These are phyloP conservation scores for Botryotinia calthae DNA, from an alignment of 2,329 filamentous ascomycete genomes.

Conservation along the genomic window DNA sequence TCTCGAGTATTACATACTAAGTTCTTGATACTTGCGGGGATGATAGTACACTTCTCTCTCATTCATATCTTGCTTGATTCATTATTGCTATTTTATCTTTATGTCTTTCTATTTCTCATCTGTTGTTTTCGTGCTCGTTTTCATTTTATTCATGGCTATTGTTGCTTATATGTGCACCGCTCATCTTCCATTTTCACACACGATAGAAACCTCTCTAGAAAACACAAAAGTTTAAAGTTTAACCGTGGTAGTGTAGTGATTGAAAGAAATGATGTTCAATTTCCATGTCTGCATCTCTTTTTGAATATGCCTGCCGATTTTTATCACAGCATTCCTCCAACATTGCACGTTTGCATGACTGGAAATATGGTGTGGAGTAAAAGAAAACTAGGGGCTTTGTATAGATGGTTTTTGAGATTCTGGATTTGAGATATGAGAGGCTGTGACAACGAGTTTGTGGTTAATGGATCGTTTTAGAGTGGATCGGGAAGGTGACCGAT, in stretches of 20 bases:
- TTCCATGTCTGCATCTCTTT: neutral
- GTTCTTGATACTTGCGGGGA: rapidly evolving
- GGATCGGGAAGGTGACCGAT: neutral
- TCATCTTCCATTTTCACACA: neutral
- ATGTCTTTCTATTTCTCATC: neutral
- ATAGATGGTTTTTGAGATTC: neutral
- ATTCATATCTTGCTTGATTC: rapidly evolving
- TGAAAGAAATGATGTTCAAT: neutral
- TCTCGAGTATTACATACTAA: neutral
- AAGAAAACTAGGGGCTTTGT: neutral
- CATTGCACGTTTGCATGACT: no score
- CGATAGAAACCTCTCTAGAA: no score
- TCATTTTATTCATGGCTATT: neutral
- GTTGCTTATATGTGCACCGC: no score
- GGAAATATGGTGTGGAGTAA: no score
- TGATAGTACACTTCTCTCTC: neutral
- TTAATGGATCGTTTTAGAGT: no score
- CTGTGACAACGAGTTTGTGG: neutral
- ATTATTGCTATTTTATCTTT: neutral
- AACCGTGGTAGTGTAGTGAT: rapidly evolving
- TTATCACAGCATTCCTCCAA: no score
- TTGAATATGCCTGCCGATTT: no score
- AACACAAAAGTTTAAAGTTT: neutral
- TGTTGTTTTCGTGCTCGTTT: neutral
- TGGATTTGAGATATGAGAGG: neutral